These are phyloP conservation scores for Tuber aestivum DNA, from an alignment of 495 filamentous ascomycete species.

Conservation along the genomic window DNA sequence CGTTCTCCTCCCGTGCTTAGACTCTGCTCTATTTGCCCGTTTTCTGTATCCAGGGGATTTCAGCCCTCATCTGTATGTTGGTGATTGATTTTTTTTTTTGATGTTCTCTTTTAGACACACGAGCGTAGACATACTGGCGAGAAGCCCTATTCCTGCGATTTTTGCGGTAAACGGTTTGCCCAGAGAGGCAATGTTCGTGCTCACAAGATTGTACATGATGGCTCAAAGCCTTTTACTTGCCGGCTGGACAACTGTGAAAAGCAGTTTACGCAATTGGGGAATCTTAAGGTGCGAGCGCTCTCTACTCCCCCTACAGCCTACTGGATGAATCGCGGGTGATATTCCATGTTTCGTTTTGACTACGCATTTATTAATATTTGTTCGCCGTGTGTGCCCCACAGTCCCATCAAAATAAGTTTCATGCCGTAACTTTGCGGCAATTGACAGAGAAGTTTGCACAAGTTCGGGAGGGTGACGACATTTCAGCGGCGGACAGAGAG, in stretches of 20 bases:
- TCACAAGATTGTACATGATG: slow-evolving; percentile 74
- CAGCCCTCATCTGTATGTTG: slow-evolving; percentile 1
- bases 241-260: slow-evolving; percentile 75
- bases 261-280: slow-evolving; percentile 81
- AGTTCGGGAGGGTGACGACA: slow-evolving; percentile 55
- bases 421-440: slow-evolving; percentile 62
- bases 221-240: slow-evolving; percentile 73
- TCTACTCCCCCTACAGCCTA: slow-evolving; percentile 13
- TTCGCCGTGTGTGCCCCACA: slow-evolving; percentile 44
- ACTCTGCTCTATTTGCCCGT: slow-evolving; percentile 9
- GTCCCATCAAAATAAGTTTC: slow-evolving; percentile 94
- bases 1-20: slow-evolving; percentile 24
- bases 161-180: slow-evolving; percentile 75
- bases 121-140: slow-evolving; percentile 81
- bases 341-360: neutral
- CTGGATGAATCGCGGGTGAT: neutral
- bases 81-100: slow-evolving; percentile 23
- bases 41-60: slow-evolving; percentile 7
- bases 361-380: slow-evolving; percentile 14
- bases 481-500: slow-evolving; percentile 64
- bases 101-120: slow-evolving; percentile 58
- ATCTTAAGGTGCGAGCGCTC: slow-evolving; percentile 63
- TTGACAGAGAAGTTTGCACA: slow-evolving; percentile 69
- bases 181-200: slow-evolving; percentile 82
- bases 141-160: slow-evolving; percentile 74